These are phyloP conservation scores for Solanum pennellii DNA, from an alignment of 257 asterid species.

Conservation along the genomic window DNA sequence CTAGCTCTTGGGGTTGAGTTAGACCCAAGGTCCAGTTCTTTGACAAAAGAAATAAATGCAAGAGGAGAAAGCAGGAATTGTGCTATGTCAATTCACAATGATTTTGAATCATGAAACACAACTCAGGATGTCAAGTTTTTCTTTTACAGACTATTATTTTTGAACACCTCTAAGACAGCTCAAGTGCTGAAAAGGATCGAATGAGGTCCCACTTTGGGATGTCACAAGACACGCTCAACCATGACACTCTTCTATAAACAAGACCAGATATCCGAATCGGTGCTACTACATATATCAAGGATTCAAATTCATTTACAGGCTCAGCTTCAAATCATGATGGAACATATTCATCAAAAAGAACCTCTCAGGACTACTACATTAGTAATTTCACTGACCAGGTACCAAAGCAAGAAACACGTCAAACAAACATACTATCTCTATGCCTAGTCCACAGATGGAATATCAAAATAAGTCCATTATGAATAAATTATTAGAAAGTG, in stretches of 20 bases:
- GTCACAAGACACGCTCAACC: not conserved
- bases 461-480: not conserved
- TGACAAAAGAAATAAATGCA: not conserved
- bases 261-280: not conserved
- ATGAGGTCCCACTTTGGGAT: not conserved
- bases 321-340: not conserved
- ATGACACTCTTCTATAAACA: not conserved
- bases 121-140: not conserved
- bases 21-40: not conserved
- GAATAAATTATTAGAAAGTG: not conserved
- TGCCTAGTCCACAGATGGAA: not conserved
- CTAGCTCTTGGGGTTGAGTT: not conserved
- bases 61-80: not conserved
- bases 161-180: not conserved
- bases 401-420: not conserved
- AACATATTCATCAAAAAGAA: not conserved
- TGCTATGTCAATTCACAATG: not conserved
- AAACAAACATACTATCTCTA: not conserved
- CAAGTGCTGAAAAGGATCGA: not conserved
- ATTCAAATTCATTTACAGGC: not conserved
- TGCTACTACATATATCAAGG: not conserved
- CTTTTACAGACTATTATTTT: not conserved
- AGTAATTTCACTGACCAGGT: not conserved
- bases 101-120: not conserved
- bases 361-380: not conserved